These are phyloP conservation scores for Ceriops decandra DNA, from an alignment of 345 rosid genomes.

Conservation along the genomic window DNA sequence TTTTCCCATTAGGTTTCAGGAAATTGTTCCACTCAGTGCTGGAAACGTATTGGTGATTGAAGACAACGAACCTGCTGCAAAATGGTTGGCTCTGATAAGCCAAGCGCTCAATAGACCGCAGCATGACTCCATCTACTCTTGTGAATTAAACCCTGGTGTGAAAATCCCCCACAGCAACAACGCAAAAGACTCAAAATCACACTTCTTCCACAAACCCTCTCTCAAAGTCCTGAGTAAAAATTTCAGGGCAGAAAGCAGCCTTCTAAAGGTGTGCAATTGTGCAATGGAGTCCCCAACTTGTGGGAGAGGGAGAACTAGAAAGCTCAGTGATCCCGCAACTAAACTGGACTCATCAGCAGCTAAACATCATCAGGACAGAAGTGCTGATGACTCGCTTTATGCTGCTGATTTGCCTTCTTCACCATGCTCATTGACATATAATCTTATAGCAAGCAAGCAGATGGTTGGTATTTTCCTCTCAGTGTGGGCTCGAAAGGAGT, in stretches of 20 bases:
- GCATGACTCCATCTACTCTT: slow-evolving; percentile 31
- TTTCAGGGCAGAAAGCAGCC: slow-evolving; percentile 56
- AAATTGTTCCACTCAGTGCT: slow-evolving; percentile 91
- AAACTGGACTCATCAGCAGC: slow-evolving; percentile 35
- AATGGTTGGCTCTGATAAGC: slow-evolving; percentile 80
- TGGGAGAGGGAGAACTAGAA: slow-evolving; percentile 42
- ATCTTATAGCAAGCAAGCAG: slow-evolving; percentile 80
- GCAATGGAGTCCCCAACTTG: slow-evolving; percentile 28
- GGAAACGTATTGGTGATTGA: slow-evolving; percentile 86
- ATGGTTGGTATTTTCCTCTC: slow-evolving; percentile 96
- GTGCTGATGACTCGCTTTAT: slow-evolving; percentile 20
- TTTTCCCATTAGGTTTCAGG: slow-evolving; percentile 67
- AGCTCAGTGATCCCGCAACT: slow-evolving; percentile 36
- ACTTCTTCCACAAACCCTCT: slow-evolving; percentile 69
- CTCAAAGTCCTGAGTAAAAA: slow-evolving; percentile 69
- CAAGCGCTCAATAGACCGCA: slow-evolving; percentile 71
- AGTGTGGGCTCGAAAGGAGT: slow-evolving; percentile 76
- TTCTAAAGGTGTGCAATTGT: slow-evolving; percentile 83
- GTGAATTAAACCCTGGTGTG: slow-evolving; percentile 33
- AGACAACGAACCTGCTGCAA: slow-evolving; percentile 95
- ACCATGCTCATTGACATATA: slow-evolving; percentile 38
- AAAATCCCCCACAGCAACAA: slow-evolving; percentile 18
- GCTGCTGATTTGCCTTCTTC: slow-evolving; percentile 33
- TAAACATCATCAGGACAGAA: slow-evolving; percentile 27
- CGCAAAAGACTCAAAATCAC: slow-evolving; percentile 45